These are phyloP conservation scores for Citrus mangshanensis DNA, from an alignment of 345 rosid species.

Conservation along the genomic window DNA sequence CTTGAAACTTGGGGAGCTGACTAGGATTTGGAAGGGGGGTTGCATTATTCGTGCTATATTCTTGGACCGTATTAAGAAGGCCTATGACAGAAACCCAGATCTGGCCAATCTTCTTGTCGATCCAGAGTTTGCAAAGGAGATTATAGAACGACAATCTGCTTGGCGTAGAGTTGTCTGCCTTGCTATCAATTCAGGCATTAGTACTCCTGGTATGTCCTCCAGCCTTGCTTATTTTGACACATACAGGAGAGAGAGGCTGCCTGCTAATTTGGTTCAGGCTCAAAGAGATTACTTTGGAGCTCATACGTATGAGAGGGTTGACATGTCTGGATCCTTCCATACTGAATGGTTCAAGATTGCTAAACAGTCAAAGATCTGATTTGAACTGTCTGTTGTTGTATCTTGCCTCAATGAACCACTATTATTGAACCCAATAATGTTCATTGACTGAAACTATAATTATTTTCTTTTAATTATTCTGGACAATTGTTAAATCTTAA, in stretches of 20 bases:
- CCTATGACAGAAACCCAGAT: slow-evolving; percentile 25
- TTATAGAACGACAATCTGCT: slow-evolving; percentile 29
- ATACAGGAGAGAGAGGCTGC: slow-evolving; percentile 30
- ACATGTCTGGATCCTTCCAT: slow-evolving; percentile 27
- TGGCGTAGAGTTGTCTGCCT: slow-evolving; percentile 29
- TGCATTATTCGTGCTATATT: slow-evolving; percentile 21
- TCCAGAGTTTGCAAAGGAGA: slow-evolving; percentile 33
- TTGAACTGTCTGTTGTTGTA: neutral
- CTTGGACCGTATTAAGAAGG: slow-evolving; percentile 30
- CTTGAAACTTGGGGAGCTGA: slow-evolving; percentile 20
- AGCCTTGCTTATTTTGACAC: slow-evolving; percentile 37
- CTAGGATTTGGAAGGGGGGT: slow-evolving; percentile 26
- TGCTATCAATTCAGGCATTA: slow-evolving; percentile 27
- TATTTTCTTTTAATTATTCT: neutral
- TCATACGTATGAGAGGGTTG: slow-evolving; percentile 28
- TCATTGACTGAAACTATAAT: neutral
- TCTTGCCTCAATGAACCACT: neutral
- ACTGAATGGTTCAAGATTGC: slow-evolving; percentile 35
- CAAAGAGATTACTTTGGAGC: slow-evolving; percentile 34
- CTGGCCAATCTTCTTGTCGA: slow-evolving; percentile 27
- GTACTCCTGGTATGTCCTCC: slow-evolving; percentile 29
- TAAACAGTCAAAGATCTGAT: slow-evolving; percentile 18
- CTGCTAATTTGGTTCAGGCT: slow-evolving; percentile 30
- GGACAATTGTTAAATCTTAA: neutral
- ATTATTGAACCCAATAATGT: slow-evolving; percentile 15